phyloP scores from a whole-genome alignment of 805 yeast genomes.

The Phaffomyces antillensis region DNA sequence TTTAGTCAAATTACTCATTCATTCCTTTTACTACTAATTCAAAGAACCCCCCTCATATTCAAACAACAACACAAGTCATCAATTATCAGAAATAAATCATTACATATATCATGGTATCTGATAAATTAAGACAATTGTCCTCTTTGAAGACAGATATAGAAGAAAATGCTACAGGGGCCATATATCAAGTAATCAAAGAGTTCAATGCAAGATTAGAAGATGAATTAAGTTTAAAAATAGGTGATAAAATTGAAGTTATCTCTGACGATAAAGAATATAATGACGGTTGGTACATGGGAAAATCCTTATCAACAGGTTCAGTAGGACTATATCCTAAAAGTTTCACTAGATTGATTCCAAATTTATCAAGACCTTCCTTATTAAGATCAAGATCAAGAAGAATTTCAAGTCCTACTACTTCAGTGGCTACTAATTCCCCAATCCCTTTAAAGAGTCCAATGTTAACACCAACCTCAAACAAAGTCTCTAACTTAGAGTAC shows the following conservation, averaged over 20 bases:
- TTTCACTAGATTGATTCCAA: constrained; percentile 56
- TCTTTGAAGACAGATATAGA: constrained; percentile 2
- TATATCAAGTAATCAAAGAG: constrained; percentile 68
- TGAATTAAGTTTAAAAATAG: constrained; percentile 72
- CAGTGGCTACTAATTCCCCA: constrained; percentile 10
- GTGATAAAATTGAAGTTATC: constrained; percentile 82
- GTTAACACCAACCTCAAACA: constrained; percentile 1
- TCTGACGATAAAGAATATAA: constrained; percentile 90
- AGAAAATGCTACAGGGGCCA: constrained; percentile 23
- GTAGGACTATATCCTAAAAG: constrained; percentile 90
- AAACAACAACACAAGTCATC: background rate
- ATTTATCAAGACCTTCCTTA: constrained; percentile 33
- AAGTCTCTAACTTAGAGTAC: constrained; percentile 2
- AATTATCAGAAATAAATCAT: background rate
- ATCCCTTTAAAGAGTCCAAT: constrained; percentile 2
- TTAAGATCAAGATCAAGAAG: constrained; percentile 57
- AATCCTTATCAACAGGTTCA: constrained; percentile 58
- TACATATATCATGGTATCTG: background rate
- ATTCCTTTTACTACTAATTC: background rate
- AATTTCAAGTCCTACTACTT: constrained; percentile 26
- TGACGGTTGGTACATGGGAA: constrained; percentile 97
- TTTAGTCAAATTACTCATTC: no score
- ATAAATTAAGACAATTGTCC: constrained; percentile 3
- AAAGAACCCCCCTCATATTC: background rate
- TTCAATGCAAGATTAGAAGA: constrained; percentile 85